Evolutionary conservation across 805 yeast species (phyloP), one percentile per base, ranked within the genome.

Genomic region (Geotrichum ghanense): DNA sequence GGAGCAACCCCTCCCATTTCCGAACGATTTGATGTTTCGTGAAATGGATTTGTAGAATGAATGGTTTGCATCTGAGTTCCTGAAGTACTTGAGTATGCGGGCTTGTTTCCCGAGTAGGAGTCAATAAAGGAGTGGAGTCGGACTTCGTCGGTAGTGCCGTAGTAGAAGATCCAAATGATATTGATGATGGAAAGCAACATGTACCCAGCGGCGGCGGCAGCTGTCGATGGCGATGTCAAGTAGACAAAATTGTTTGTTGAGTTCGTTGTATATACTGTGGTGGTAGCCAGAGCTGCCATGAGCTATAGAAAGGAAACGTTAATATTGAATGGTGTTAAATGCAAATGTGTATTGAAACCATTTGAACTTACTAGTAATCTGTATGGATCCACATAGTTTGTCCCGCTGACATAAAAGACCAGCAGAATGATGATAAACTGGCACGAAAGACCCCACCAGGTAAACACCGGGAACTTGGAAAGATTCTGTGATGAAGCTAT

Each of bases 371-470:
- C 58, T 10, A 64, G 62, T 22, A 55, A 52, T 55, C 82, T 75
- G 67, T 92, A 86, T 50, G 76, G 71, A 59, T 83, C 87, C 50
- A 86, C 69, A 41, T 78, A 65, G 63, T 83, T 81, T 56, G 66
- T 67, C 61, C 78, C 59, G 62, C 72, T 64, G 75, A 86, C 52
- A 78, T 68, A 47, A 70, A 55, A 39, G 73, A 71, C 50, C 75
- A 71, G 61, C 3, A 77, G 54, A 19, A 83, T 71, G 39, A 86
- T 54, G 24, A 85, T 51, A 19, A 88, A 68, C 64, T 90, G 80
- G 59, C 78, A 92, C 1, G 83, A 89, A 3, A 92, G 63, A 1
- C 95, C 95, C 98, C 98, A 92, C 98, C 98, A 90, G 3, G 92
- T 77, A 64, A 90, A 83, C 53, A 78, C 76, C 1, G 97, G 96